Evolutionary conservation across 2,329 filamentous ascomycete species (phyloP).

Genomic region (Geosmithia morbida): DNA sequence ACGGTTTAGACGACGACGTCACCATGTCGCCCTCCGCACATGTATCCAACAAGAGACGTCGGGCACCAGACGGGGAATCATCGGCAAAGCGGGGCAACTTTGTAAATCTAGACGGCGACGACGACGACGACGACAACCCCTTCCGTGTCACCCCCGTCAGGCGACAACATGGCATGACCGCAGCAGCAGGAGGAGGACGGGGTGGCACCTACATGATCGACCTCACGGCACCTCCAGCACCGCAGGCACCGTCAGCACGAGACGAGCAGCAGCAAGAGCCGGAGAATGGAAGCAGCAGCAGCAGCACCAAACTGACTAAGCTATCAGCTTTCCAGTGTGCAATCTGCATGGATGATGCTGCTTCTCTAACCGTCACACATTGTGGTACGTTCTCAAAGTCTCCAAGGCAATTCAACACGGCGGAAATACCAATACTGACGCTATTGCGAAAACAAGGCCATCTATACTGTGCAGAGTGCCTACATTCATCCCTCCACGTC

Average conservation of each 20-base stretch:
- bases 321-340: conserved; percentile 47
- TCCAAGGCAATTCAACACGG: no score
- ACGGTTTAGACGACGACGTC: neutral
- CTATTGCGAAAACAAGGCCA: conserved; percentile 30
- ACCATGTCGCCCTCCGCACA: neutral
- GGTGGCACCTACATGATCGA: conserved; percentile 3
- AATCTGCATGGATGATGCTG: conserved; percentile 52
- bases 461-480: conserved; percentile 47
- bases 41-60: conserved; percentile 7
- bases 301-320: conserved; percentile 33
- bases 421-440: no score
- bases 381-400: conserved; percentile 55
- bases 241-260: conserved; percentile 11
- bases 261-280: conserved; percentile 11
- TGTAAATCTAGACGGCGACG: neutral
- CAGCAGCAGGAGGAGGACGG: no score
- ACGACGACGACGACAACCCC: conserved; percentile 2
- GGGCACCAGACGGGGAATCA: neutral
- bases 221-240: conserved; percentile 4
- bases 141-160: neutral
- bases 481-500: conserved; percentile 44
- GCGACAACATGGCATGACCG: neutral
- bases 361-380: conserved; percentile 45
- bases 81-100: neutral
- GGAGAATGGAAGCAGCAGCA: neutral